phyloP scores from a whole-genome alignment of 306 rosid species.

The Astragalus glycyphyllos region DNA sequence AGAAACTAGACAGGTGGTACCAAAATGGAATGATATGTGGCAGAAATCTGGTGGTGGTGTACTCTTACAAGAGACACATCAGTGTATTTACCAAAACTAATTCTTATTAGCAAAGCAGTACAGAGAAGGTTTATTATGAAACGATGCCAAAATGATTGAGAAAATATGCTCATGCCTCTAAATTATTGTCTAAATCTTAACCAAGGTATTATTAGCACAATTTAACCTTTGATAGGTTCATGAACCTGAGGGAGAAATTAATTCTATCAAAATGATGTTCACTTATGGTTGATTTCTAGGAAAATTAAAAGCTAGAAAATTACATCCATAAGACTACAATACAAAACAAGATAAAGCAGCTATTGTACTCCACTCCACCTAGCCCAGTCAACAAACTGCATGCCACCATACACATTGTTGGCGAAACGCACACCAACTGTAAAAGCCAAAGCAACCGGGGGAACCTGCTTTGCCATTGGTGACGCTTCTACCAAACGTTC shows the following conservation, averaged over 20 bases:
- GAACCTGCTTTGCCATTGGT: slow-evolving; percentile 72
- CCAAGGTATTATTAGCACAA: slow-evolving; percentile 2
- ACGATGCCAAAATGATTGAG: not conserved
- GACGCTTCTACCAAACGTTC: slow-evolving; percentile 90
- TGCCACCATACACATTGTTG: slow-evolving; percentile 89
- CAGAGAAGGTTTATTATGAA: not conserved
- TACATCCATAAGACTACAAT: slow-evolving; percentile 12
- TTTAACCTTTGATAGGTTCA: slow-evolving; percentile 17
- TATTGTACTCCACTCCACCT: slow-evolving; percentile 94
- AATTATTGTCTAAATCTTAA: slow-evolving; percentile 21
- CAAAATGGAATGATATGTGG: too few species aligned
- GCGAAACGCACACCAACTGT: slow-evolving; percentile 92
- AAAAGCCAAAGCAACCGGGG: slow-evolving; percentile 87
- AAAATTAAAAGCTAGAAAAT: slow-evolving; percentile 27
- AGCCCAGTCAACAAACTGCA: slow-evolving; percentile 99
- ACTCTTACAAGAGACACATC: too few species aligned
- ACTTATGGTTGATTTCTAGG: not conserved
- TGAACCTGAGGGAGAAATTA: slow-evolving; percentile 20
- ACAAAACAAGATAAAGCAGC: slow-evolving; percentile 29
- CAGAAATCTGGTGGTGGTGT: too few species aligned
- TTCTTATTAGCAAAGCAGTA: not conserved
- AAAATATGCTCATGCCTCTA: not conserved
- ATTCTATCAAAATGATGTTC: not conserved
- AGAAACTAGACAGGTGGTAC: too few species aligned
- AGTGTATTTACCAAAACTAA: not conserved